Evolutionary conservation across 108 stramenopile species (phyloP).

Genomic region (Skeletonema menzelii): DNA sequence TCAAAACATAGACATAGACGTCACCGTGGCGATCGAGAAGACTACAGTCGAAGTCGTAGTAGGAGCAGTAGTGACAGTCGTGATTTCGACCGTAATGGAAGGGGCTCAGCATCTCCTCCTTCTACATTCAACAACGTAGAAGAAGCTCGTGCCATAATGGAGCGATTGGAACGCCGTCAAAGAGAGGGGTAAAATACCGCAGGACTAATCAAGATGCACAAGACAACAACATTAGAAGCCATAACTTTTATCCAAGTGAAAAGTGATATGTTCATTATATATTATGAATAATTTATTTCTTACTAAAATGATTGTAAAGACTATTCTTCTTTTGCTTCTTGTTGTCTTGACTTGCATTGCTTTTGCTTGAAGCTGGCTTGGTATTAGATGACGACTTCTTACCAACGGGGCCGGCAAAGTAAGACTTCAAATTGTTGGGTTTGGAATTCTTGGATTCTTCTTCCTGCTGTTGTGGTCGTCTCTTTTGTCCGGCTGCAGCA

Average conservation of each 20-base stretch:
- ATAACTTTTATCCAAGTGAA: not conserved
- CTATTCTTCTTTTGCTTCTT: not conserved
- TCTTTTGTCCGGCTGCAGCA: not conserved
- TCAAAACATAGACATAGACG: slow-evolving; percentile 2
- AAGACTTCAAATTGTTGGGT: not conserved
- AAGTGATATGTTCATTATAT: not conserved
- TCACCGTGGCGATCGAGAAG: slow-evolving; percentile 6
- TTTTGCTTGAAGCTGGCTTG: not conserved
- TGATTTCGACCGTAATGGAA: not conserved
- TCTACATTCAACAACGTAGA: slow-evolving; percentile 36
- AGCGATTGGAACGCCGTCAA: slow-evolving; percentile 25
- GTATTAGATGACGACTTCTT: not conserved
- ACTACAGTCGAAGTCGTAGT: slow-evolving; percentile 10
- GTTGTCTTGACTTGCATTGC: not conserved
- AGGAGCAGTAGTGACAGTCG: not conserved
- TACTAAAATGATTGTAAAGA: slow-evolving; percentile 2
- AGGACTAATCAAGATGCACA: no score
- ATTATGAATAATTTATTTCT: not conserved
- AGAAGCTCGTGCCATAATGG: slow-evolving; percentile 41
- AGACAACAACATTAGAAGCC: not conserved
- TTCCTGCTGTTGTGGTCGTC: not conserved
- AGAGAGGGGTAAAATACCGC: not conserved
- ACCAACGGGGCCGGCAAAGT: not conserved
- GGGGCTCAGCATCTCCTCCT: not conserved
- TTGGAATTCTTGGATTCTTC: not conserved